Percentiles rank a stretch among this genome's conserved stretches.
Conservation (phyloP, 768 basidiomycete species). For the Pluteus cervinus region DNA sequence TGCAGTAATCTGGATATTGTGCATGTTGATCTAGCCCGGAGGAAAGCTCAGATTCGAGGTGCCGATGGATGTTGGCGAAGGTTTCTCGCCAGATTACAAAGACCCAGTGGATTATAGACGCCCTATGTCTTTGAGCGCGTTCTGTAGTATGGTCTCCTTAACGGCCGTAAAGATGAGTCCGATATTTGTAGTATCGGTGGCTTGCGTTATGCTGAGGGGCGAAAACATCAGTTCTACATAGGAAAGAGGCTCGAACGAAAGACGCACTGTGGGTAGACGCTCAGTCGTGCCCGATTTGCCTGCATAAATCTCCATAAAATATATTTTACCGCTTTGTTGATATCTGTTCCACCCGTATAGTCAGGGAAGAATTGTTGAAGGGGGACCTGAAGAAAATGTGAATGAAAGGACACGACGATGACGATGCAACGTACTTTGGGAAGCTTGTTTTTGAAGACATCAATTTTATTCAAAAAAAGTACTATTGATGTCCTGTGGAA, state of each 20-base stretch:
- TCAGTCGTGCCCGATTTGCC: conserved; percentile 74
- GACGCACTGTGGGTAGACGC: conserved; percentile 85
- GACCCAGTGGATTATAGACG: conserved; percentile 40
- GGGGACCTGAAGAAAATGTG: conserved; percentile 51
- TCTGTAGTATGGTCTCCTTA: conserved; percentile 87
- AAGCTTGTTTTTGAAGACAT: conserved; percentile 85
- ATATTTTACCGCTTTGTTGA: conserved; percentile 92
- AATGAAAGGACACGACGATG: too few relatives aligned
- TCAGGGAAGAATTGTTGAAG: conserved; percentile 77
- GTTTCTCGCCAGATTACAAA: too few relatives aligned
- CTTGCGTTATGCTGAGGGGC: conserved; percentile 65
- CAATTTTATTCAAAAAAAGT: conserved; percentile 89
- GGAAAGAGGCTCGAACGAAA: not conserved
- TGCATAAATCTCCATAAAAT: conserved; percentile 95
- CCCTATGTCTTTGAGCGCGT: conserved; percentile 78
- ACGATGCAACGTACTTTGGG: conserved; percentile 35
- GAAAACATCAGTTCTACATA: not conserved
- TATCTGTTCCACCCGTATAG: conserved; percentile 82
- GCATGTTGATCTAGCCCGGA: too few relatives aligned
- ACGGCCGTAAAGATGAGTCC: conserved; percentile 79
- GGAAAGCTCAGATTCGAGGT: too few relatives aligned
- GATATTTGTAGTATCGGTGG: conserved; percentile 83
- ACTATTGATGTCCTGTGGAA: conserved; percentile 89
- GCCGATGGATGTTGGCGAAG: too few relatives aligned
- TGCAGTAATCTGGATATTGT: too few relatives aligned